Percentiles rank a stretch among this genome's conserved stretches.
Conservation (phyloP, 148 eudicot genomes). For the Amaranthus cruentus region DNA sequence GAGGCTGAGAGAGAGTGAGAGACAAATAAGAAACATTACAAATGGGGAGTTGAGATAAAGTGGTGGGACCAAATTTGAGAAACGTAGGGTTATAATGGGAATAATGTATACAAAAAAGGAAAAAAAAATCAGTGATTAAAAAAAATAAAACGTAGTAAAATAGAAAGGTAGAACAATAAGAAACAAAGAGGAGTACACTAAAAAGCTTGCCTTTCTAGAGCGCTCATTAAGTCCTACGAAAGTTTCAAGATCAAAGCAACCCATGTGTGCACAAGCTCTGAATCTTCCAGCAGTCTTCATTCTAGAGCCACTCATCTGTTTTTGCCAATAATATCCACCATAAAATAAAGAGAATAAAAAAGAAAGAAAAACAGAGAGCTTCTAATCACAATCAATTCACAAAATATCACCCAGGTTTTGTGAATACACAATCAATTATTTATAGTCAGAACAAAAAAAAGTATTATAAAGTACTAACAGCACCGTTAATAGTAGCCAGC, state of each 20-base stretch:
- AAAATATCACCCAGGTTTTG: neutral
- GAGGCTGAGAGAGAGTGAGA: no score
- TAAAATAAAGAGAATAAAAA: neutral
- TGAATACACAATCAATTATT: neutral
- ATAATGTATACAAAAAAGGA: no score
- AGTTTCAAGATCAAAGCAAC: conserved; percentile 93
- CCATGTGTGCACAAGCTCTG: conserved; percentile 88
- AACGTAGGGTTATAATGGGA: no score
- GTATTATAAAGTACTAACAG: no score
- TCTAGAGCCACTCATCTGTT: conserved; percentile 92
- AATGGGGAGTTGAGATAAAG: no score
- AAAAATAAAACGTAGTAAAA: no score
- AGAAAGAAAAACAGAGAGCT: neutral
- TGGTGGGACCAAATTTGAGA: no score
- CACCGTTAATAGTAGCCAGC: no score
- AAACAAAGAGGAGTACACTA: neutral
- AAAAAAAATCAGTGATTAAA: no score
- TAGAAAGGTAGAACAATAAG: neutral
- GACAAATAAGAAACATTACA: no score
- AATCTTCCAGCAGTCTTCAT: conserved; percentile 97
- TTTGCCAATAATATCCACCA: conserved; percentile 1
- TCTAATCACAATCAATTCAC: neutral
- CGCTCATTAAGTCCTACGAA: conserved; percentile 83
- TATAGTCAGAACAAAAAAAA: neutral
- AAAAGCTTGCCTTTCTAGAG: conserved; percentile 76